Base-by-base conservation (phyloP, 345 rosid species). In the Eucalyptus marginata region DNA sequence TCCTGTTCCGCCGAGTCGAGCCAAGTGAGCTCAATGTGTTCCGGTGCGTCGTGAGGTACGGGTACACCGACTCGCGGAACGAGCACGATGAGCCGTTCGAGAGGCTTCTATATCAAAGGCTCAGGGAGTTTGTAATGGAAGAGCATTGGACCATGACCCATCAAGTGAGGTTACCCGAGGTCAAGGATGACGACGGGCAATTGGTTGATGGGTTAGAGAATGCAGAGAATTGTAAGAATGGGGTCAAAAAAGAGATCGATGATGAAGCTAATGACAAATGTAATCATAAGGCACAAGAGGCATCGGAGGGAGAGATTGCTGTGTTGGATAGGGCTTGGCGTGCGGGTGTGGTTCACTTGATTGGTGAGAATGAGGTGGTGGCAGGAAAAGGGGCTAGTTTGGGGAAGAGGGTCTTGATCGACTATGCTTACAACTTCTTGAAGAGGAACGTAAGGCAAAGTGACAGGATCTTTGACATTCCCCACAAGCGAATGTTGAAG, bases 401-500 rank as follows among this genome's bases (percentile, higher is more conserved):
- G 7, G 80, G 88, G 29, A 92, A 94, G 90, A 91, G 90, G 88
- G 15, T 95, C 25, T 31, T 91, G 50, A 87, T 94, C 3, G 90
- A 95, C 86, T 91, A 93, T 86, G 91, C 89, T 29, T 92, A 92
- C 58, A 91, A 91, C 89, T 95, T 93, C 90, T 44, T 95, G 87
- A 94, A 88, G 88, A 94, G 56, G 46, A 90, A 91, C 49, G 76
- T 92, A 89, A 93, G 93, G 79, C 92, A 91, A 44, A 92, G 89
- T 27, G 92, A 91, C 24, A 90, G 90, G 86, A 89, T 93, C 86
- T 93, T 92, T 64, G 91, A 91, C 51, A 89, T 94, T 89, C 95
- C 97, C 64, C 95, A 89, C 29, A 89, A 88, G 89, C 89, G 92
- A 24, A 86, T 95, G 91, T 93, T 95, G n/a, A 95, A 94, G 89